These are phyloP conservation scores for Salpingoeca rosetta DNA, from an alignment of 78 protist genomes.

Conservation along the genomic window DNA sequence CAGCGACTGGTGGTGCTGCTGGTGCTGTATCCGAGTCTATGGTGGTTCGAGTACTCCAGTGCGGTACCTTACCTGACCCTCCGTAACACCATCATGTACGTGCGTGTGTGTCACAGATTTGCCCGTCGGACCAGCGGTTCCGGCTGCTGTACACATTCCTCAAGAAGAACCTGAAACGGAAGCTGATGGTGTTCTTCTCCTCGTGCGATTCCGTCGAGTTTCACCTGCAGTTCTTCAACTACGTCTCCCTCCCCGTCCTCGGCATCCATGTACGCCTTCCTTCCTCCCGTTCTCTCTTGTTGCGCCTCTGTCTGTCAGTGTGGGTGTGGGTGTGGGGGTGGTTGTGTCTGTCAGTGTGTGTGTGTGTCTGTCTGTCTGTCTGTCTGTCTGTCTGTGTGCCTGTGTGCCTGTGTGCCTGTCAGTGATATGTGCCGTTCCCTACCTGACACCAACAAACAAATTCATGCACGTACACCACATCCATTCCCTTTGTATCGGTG, in stretches of 20 bases:
- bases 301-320: background rate
- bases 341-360: background rate
- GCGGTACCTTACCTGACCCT: no score
- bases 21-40: no score
- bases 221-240: conserved; percentile 96
- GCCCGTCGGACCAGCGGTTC: conserved; percentile 79
- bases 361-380: background rate
- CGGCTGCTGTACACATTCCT: conserved; percentile 92
- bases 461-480: background rate
- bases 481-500: background rate
- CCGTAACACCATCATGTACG: no score
- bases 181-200: conserved; percentile 79
- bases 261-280: conserved; percentile 74
- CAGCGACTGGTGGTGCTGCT: no score
- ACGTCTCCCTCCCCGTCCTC: conserved; percentile 91
- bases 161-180: conserved; percentile 80
- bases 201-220: conserved; percentile 79
- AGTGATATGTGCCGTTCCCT: background rate
- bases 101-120: no score
- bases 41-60: no score
- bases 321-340: background rate
- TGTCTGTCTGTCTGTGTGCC: background rate
- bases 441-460: background rate
- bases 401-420: background rate
- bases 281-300: background rate